phyloP scores from a whole-genome alignment of 495 filamentous ascomycete species.

The Daldinia decipiens region DNA sequence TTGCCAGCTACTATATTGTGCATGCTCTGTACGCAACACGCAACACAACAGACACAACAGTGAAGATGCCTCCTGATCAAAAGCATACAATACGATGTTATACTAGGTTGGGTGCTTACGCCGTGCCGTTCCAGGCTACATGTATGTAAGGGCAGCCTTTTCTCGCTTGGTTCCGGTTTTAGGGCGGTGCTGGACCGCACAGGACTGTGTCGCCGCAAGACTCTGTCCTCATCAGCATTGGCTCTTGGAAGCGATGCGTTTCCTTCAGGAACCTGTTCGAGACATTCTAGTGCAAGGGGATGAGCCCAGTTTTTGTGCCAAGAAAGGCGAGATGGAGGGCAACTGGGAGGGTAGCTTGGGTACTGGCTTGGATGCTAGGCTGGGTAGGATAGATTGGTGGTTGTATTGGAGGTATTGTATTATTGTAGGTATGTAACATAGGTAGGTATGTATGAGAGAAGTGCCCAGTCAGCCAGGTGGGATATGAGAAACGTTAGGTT shows the following conservation, averaged over 20 bases:
- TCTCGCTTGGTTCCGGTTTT: constrained; percentile 19
- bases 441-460: not conserved
- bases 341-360: constrained; percentile 16
- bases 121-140: not conserved
- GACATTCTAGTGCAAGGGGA: constrained; percentile 26
- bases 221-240: not conserved
- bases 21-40: not conserved
- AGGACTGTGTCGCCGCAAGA: constrained; percentile 2
- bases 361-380: not conserved
- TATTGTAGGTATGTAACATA: too few species aligned
- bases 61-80: constrained; percentile 1
- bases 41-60: not conserved
- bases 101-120: constrained; percentile 9
- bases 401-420: constrained; percentile 22
- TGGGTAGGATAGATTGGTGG: constrained; percentile 18
- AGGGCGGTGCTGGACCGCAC: constrained; percentile 3
- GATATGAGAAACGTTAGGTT: not conserved
- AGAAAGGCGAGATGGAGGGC: constrained; percentile 33
- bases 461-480: not conserved
- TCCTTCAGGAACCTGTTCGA: constrained; percentile 21
- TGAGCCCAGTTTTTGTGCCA: constrained; percentile 31
- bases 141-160: constrained; percentile 10
- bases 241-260: constrained; percentile 7
- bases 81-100: constrained; percentile 11
- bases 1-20: constrained; percentile 21